Percentiles rank a stretch among this genome's conserved stretches.
Conservation (phyloP, 345 rosid genomes). For the Murraya paniculata region DNA sequence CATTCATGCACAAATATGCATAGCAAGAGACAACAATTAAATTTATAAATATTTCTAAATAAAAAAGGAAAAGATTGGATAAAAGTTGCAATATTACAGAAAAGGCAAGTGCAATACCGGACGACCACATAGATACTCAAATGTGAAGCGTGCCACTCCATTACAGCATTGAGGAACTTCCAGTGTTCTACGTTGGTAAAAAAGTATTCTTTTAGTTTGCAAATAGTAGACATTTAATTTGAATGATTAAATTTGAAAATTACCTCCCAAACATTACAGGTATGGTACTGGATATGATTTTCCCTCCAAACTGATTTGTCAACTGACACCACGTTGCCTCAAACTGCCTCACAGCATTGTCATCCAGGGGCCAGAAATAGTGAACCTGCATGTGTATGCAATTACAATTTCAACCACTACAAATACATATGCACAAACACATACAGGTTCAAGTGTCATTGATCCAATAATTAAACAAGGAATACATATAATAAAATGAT, state of each 20-base stretch:
- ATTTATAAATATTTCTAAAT: not conserved
- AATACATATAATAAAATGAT: not conserved
- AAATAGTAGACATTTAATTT: not conserved
- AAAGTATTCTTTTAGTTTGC: not conserved
- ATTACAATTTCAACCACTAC: slow-evolving; percentile 23
- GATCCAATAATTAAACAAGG: not conserved
- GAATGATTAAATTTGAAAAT: not conserved
- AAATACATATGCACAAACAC: slow-evolving; percentile 6
- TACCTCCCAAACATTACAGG: slow-evolving; percentile 98
- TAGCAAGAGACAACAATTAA: not conserved
- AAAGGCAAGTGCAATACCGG: slow-evolving; percentile 43
- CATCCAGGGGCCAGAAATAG: slow-evolving; percentile 72
- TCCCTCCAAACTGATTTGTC: slow-evolving; percentile 53
- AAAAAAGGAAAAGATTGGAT: not conserved
- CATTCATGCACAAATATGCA: not conserved
- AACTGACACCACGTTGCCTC: slow-evolving; percentile 68
- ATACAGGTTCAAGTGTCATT: not conserved
- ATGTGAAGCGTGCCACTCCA: slow-evolving; percentile 76
- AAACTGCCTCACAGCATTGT: slow-evolving; percentile 43
- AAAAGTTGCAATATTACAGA: not conserved
- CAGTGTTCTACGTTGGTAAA: slow-evolving; percentile 46
- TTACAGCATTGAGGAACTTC: slow-evolving; percentile 83
- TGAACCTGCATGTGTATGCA: slow-evolving; percentile 49
- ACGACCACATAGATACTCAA: slow-evolving; percentile 79
- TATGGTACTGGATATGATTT: slow-evolving; percentile 54